phyloP scores from a whole-genome alignment of 2,329 filamentous ascomycete species.

The Botrytis medusae region DNA sequence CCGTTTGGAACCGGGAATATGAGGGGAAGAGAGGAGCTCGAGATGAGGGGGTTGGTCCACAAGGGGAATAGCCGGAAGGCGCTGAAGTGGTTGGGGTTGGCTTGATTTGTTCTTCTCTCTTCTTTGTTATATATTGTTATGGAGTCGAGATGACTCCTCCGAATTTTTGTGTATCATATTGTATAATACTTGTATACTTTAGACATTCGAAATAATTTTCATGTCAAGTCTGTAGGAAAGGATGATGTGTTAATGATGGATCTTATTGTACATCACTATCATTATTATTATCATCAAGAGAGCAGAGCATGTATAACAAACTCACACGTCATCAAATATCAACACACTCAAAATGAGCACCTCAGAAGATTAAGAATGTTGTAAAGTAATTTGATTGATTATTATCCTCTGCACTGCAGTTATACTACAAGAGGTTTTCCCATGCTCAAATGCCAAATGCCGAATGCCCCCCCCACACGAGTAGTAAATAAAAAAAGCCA shows the following conservation, averaged over 20 bases:
- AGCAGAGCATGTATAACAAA: background rate
- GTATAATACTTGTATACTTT: background rate
- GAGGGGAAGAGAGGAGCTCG: constrained; percentile 18
- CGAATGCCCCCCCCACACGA: background rate
- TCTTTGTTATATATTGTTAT: background rate
- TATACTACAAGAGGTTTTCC: background rate
- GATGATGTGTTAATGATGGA: background rate
- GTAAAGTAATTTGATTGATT: background rate
- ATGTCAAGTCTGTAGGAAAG: background rate
- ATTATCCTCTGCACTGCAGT: constrained; percentile 1
- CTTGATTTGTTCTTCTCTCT: constrained; percentile 24
- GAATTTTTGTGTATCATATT: background rate
- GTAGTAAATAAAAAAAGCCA: background rate
- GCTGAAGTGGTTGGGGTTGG: constrained; percentile 42
- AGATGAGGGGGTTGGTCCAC: background rate
- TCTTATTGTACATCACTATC: background rate
- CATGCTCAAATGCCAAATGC: constrained; percentile 3
- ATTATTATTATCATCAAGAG: background rate
- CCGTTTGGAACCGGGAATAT: background rate
- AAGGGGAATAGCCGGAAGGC: constrained; percentile 41
- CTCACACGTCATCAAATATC: background rate
- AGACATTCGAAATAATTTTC: background rate
- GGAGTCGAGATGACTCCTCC: background rate
- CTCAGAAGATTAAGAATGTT: background rate
- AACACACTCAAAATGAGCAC: background rate